phyloP scores from a whole-genome alignment of 2,329 filamentous ascomycete genomes.

The Dendryphion nanum region DNA sequence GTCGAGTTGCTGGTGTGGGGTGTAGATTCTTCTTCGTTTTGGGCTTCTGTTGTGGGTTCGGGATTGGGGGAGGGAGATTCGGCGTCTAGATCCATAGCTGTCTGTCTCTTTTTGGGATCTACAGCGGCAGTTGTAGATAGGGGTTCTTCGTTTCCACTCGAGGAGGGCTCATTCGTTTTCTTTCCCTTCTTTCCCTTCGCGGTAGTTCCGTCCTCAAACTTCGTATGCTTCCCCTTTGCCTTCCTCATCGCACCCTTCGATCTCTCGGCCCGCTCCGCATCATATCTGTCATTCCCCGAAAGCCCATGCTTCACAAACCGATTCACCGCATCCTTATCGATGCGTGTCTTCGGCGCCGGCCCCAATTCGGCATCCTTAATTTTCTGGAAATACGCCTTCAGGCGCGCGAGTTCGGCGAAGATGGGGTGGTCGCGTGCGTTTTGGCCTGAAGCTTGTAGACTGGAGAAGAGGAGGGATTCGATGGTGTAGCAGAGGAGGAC shows the following conservation, averaged over 20 bases:
- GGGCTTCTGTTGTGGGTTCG: too few relatives aligned
- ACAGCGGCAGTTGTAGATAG: too few relatives aligned
- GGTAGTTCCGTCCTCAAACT: conserved; percentile 29
- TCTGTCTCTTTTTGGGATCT: too few relatives aligned
- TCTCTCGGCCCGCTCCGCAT: conserved; percentile 39
- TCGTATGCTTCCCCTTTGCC: conserved; percentile 22
- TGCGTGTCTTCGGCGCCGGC: conserved; percentile 56
- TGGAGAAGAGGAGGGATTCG: conserved; percentile 84
- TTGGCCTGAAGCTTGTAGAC: conserved; percentile 73
- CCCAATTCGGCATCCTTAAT: conserved; percentile 74
- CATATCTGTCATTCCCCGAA: conserved; percentile 50
- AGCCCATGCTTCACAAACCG: conserved; percentile 82
- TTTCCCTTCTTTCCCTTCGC: too few relatives aligned
- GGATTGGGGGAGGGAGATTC: too few relatives aligned
- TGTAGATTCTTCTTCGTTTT: not conserved
- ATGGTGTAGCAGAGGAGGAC: conserved; percentile 85
- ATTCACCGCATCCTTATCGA: conserved; percentile 74
- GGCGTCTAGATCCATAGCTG: too few relatives aligned
- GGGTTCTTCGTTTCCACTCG: too few relatives aligned
- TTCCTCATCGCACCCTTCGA: conserved; percentile 14
- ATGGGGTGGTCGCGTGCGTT: conserved; percentile 82
- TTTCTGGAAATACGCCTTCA: conserved; percentile 91
- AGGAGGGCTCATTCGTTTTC: too few relatives aligned
- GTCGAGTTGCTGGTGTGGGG: not conserved
- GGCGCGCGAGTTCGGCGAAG: conserved; percentile 78